A percentile compares a stretch with the other conserved stretches of the same genome.
phyloP scores from a whole-genome alignment of 352 stramenopile genomes.

The Phytopythium montanum region DNA sequence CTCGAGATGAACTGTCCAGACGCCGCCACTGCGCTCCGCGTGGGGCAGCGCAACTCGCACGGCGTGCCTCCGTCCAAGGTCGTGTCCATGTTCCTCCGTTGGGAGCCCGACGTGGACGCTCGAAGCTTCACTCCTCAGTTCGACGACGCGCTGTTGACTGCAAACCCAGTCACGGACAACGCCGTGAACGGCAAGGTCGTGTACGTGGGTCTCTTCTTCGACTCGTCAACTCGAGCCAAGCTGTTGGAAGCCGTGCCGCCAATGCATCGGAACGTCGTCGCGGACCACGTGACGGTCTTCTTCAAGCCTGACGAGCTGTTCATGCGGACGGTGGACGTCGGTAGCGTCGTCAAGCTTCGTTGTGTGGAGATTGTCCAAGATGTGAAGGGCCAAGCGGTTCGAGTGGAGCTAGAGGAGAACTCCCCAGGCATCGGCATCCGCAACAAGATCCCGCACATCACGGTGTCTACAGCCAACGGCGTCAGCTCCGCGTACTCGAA shows the following conservation, averaged over 20 bases:
- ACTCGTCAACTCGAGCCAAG: slow-evolving; percentile 21
- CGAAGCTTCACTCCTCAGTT: slow-evolving; percentile 43
- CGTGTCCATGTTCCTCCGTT: slow-evolving; percentile 67
- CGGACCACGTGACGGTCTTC: slow-evolving; percentile 66
- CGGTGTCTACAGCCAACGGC: slow-evolving; percentile 39
- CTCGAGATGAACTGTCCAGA: slow-evolving; percentile 60
- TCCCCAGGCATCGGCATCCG: slow-evolving; percentile 25
- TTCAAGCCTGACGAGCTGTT: slow-evolving; percentile 59
- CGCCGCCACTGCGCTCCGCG: slow-evolving; percentile 37
- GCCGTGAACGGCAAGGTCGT: slow-evolving; percentile 25
- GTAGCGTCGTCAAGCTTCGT: slow-evolving; percentile 27
- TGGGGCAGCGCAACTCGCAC: slow-evolving; percentile 66
- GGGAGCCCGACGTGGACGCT: slow-evolving; percentile 39
- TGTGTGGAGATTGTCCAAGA: slow-evolving; percentile 43
- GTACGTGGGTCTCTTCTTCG: slow-evolving; percentile 59
- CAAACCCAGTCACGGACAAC: slow-evolving; percentile 51
- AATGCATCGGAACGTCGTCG: slow-evolving; percentile 34
- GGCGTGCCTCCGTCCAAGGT: slow-evolving; percentile 58
- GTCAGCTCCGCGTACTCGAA: slow-evolving; percentile 68
- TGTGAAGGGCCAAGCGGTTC: slow-evolving; percentile 34
- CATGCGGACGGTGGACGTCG: slow-evolving; percentile 37
- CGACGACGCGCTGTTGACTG: slow-evolving; percentile 28
- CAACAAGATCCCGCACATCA: slow-evolving; percentile 69
- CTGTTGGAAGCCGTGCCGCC: slow-evolving; percentile 26
- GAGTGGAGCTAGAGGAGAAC: slow-evolving; percentile 35